Conservation (phyloP, 805 yeast species). For the Monosporozyma aquatica region DNA sequence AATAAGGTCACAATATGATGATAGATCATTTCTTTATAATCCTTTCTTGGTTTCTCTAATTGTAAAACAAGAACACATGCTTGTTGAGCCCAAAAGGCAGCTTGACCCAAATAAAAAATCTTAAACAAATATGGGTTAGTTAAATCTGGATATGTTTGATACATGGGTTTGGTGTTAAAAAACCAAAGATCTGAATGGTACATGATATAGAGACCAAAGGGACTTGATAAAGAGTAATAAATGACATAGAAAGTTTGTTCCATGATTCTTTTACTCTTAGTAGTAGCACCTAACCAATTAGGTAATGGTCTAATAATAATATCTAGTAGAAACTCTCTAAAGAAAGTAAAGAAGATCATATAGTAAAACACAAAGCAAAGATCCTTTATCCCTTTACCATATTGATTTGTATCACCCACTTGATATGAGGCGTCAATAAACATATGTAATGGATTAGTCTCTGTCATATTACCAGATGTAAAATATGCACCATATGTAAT, state of each 20-base stretch:
- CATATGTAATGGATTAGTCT: constrained; percentile 50
- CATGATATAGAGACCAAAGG: constrained; percentile 87
- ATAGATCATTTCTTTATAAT: constrained; percentile 78
- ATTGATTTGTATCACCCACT: constrained; percentile 49
- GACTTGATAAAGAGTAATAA: constrained; percentile 77
- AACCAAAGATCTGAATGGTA: constrained; percentile 75
- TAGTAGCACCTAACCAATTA: constrained; percentile 35
- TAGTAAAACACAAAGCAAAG: constrained; percentile 68
- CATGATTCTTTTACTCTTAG: constrained; percentile 70
- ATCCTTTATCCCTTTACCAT: constrained; percentile 84
- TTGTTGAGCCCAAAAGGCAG: constrained; percentile 97
- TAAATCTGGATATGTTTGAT: constrained; percentile 72
- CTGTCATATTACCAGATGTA: constrained; percentile 49
- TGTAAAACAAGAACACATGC: constrained; percentile 72
- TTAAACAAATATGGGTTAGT: constrained; percentile 64
- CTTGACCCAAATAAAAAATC: constrained; percentile 80
- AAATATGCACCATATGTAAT: constrained; percentile 38
- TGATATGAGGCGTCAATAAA: constrained; percentile 60
- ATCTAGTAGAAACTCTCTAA: constrained; percentile 87
- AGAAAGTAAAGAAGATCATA: constrained; percentile 81
- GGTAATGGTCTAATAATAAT: constrained; percentile 69
- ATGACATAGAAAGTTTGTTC: constrained; percentile 84
- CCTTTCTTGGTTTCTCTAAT: constrained; percentile 91
- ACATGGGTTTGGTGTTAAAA: constrained; percentile 78
- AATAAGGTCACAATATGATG: constrained; percentile 91